phyloP scores from a whole-genome alignment of 768 basidiomycete species.

The Lyophyllum semitale region DNA sequence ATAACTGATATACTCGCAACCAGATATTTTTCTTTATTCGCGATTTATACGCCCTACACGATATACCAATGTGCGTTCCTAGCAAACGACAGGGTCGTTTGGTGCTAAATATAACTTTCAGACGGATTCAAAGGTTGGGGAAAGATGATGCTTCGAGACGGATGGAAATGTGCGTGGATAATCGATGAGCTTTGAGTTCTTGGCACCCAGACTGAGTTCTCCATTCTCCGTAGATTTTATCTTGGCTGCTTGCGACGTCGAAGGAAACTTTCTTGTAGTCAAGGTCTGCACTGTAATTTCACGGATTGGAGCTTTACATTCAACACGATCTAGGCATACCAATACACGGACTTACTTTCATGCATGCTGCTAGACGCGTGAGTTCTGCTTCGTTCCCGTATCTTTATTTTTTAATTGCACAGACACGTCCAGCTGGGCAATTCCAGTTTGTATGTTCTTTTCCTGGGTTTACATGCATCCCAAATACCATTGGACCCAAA shows the following conservation, averaged over 20 bases:
- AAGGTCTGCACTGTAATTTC: slow-evolving; percentile 44
- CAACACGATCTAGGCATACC: slow-evolving; percentile 56
- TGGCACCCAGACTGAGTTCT: neutral
- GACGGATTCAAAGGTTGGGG: slow-evolving; percentile 87
- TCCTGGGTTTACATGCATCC: slow-evolving; percentile 83
- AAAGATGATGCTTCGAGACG: slow-evolving; percentile 70
- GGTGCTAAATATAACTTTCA: slow-evolving; percentile 26
- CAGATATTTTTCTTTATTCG: slow-evolving; percentile 79
- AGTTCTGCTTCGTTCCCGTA: slow-evolving; percentile 18
- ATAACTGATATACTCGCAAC: neutral
- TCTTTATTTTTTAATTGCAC: neutral
- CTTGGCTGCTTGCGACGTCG: slow-evolving; percentile 80
- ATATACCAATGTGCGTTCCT: slow-evolving; percentile 74
- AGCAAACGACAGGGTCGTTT: neutral
- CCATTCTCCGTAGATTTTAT: slow-evolving; percentile 57
- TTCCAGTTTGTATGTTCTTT: slow-evolving; percentile 83
- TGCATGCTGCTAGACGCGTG: slow-evolving; percentile 93
- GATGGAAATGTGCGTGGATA: slow-evolving; percentile 77
- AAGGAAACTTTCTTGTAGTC: slow-evolving; percentile 86
- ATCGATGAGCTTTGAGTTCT: neutral
- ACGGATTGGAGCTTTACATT: neutral
- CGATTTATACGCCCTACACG: slow-evolving; percentile 84
- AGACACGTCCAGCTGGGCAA: slow-evolving; percentile 67
- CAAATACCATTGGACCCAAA: slow-evolving; percentile 81
- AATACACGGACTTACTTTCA: slow-evolving; percentile 85